Conservation (phyloP, 2,329 filamentous ascomycete species). For the Fusarium begoniae region DNA sequence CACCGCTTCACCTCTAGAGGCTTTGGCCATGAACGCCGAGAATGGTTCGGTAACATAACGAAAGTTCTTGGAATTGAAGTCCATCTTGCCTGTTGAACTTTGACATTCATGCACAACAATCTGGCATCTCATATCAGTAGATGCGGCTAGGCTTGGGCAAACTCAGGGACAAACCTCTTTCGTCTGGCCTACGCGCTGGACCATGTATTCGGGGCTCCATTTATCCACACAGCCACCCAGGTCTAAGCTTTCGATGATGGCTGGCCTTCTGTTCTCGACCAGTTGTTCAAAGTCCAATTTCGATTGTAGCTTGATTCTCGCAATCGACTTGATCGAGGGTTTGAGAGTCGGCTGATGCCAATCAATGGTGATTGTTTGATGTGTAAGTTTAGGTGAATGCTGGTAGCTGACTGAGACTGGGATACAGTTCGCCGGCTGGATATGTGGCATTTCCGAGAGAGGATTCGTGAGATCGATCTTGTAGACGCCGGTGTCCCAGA, state of each 20-base stretch:
- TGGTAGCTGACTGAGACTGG: constrained; percentile 29
- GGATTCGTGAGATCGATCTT: constrained; percentile 44
- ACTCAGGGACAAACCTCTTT: constrained; percentile 60
- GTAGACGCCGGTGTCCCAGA: constrained; percentile 75
- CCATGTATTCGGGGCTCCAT: constrained; percentile 77
- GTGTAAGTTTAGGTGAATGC: constrained; percentile 43
- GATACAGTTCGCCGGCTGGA: not conserved
- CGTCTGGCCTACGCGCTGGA: constrained; percentile 66
- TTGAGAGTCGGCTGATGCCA: not conserved
- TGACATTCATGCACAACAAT: constrained; percentile 78
- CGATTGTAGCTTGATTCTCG: constrained; percentile 61
- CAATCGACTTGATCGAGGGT: constrained; percentile 51
- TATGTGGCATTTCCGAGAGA: not conserved
- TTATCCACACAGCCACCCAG: constrained; percentile 72
- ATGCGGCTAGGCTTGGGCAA: not conserved
- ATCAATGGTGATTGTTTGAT: constrained; percentile 10
- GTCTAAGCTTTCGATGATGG: constrained; percentile 70
- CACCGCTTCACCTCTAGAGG: constrained; percentile 66
- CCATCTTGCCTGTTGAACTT: constrained; percentile 68
- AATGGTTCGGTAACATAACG: constrained; percentile 75
- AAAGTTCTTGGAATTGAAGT: constrained; percentile 87
- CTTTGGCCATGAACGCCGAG: constrained; percentile 70
- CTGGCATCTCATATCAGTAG: constrained; percentile 48
- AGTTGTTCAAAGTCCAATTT: constrained; percentile 68
- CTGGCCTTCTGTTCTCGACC: constrained; percentile 62